These are phyloP conservation scores for Chrysoporthe austroafricana DNA, from an alignment of 2,329 filamentous ascomycete species.

Conservation along the genomic window DNA sequence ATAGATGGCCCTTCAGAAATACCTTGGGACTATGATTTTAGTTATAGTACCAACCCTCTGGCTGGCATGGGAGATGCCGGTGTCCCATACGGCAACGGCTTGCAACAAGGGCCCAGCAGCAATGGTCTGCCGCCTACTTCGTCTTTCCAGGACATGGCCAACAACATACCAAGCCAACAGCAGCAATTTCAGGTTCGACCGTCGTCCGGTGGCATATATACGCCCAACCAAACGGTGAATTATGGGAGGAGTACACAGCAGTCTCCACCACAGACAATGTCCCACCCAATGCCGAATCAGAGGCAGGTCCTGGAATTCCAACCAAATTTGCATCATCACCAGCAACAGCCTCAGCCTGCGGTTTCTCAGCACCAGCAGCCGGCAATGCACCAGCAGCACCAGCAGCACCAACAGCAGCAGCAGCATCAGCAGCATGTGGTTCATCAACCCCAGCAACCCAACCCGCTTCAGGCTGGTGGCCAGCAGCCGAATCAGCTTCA, in stretches of 20 bases:
- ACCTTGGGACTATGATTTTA: constrained; percentile 26
- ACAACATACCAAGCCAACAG: constrained; percentile 17
- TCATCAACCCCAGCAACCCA: constrained; percentile 12
- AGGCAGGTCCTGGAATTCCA: constrained; percentile 25
- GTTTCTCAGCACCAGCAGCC: constrained; percentile 31
- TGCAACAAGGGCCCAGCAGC: constrained; percentile 19
- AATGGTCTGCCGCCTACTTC: constrained; percentile 14
- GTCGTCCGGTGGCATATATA: constrained; percentile 8
- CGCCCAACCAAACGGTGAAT: constrained; percentile 6
- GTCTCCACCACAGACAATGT: constrained; percentile 25
- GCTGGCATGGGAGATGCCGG: constrained; percentile 7
- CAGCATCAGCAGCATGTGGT: constrained; percentile 14
- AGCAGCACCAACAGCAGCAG: constrained; percentile 33
- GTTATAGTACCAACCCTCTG: constrained; percentile 20
- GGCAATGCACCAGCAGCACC: constrained; percentile 34
- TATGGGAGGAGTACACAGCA: constrained; percentile 25
- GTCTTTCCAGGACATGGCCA: constrained; percentile 21
- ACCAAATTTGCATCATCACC: constrained; percentile 32
- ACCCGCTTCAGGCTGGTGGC: constrained; percentile 12
- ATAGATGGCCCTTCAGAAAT: constrained; percentile 21
- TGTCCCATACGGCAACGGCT: constrained; percentile 12
- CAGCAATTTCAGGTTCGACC: constrained; percentile 21
- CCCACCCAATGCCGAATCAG: constrained; percentile 21
- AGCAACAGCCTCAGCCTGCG: constrained; percentile 26
- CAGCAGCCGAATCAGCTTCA: constrained; percentile 23